Conservation (phyloP, 2,329 filamentous ascomycete genomes). For the Cryphonectria nitschkei region DNA sequence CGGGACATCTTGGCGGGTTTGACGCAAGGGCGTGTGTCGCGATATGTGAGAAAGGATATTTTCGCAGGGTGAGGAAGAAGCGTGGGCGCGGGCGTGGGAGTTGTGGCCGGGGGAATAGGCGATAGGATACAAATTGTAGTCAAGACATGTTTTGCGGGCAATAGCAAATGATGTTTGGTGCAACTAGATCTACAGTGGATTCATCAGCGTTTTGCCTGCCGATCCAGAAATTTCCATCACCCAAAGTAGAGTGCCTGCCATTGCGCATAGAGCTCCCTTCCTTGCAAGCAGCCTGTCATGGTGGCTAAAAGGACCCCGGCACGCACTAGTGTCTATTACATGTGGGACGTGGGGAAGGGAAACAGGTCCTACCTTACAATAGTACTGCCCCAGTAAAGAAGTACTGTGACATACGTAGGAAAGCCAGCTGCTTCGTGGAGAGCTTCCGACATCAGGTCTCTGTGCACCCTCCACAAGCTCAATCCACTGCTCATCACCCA, state of each 20-base stretch:
- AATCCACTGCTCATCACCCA: neutral
- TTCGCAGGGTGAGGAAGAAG: neutral
- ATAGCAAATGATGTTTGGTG: constrained; percentile 5
- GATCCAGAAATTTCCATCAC: constrained; percentile 16
- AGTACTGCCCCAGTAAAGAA: neutral
- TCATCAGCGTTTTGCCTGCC: constrained; percentile 16
- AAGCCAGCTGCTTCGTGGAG: neutral
- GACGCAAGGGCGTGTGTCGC: neutral
- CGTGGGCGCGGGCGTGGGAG: neutral
- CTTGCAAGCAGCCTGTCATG: neutral
- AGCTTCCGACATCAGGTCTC: neutral
- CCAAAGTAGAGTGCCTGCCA: neutral
- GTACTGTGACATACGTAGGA: neutral
- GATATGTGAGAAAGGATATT: neutral
- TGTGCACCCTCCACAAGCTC: constrained; percentile 2
- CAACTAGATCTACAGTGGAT: constrained; percentile 2
- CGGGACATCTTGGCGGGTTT: constrained; percentile 70
- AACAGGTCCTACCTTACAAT: neutral
- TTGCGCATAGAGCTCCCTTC: neutral
- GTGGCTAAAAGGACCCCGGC: neutral
- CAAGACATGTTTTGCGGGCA: neutral
- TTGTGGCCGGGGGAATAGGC: constrained; percentile 3
- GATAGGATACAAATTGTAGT: constrained; percentile 4
- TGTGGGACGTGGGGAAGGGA: constrained; percentile 11
- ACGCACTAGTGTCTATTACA: neutral